These are phyloP conservation scores for Brassica carinata DNA, from an alignment of 345 rosid genomes.

Conservation along the genomic window DNA sequence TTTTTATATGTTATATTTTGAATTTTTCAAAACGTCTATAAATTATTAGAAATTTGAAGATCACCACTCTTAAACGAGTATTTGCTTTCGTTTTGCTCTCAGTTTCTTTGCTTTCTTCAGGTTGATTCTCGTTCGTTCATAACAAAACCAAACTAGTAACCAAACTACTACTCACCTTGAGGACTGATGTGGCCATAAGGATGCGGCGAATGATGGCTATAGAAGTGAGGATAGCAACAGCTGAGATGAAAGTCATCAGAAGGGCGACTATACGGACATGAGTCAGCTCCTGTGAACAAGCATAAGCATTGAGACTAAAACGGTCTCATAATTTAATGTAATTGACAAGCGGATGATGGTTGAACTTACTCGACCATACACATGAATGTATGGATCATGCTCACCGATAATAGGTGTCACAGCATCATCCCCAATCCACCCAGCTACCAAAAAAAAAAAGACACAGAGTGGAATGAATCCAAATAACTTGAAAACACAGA, in stretches of 20 bases:
- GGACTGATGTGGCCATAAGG: constrained; percentile 94
- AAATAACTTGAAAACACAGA: not conserved
- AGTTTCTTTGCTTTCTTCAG: no score
- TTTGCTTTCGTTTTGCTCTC: no score
- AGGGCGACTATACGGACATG: constrained; percentile 74
- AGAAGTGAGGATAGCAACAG: constrained; percentile 80
- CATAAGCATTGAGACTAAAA: not conserved
- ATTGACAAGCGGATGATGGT: constrained; percentile 4
- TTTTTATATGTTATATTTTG: no score
- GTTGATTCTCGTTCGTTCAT: no score
- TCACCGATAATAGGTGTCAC: constrained; percentile 85
- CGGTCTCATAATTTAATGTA: not conserved
- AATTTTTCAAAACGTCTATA: no score
- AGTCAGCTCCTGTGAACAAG: constrained; percentile 68
- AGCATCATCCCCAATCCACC: constrained; percentile 95
- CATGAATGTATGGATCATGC: constrained; percentile 79
- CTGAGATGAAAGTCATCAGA: constrained; percentile 78
- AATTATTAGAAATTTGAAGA: no score
- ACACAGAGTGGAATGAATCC: not conserved
- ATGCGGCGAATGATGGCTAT: constrained; percentile 90
- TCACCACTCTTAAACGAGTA: no score
- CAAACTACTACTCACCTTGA: constrained; percentile 62
- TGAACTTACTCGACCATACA: constrained; percentile 75
- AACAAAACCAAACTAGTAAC: constrained; percentile 1
- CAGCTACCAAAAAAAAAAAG: constrained; percentile 51